Evolutionary conservation across 108 stramenopile genomes (phyloP), one percentile per base, ranked within the genome.

Genomic region (Fistulifera pelliculosa): DNA sequence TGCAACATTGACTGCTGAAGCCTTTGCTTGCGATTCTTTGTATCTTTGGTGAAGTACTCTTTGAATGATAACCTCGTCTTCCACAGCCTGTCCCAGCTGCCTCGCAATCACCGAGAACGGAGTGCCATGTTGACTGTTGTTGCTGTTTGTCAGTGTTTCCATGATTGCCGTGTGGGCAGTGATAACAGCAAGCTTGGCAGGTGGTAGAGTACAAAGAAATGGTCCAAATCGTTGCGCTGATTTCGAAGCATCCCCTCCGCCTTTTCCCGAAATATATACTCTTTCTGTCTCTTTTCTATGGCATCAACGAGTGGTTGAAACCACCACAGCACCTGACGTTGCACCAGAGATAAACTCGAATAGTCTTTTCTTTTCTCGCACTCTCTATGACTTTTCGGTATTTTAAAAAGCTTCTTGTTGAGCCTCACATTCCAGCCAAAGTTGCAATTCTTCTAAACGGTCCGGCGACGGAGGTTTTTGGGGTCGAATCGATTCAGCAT

Each of bases 121-220:
- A 2, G 71, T 61, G 28, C 84, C 83, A 8, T 65, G 61, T 14
- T 52, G 64, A 2, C 69, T 67, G 38, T 55, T 44, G 24, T 41
- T 56, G 35, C 58, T 51, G 12, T 61, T 54, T 15, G 48, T 18
- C 12, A 94, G 56, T 11, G 75, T 47, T 39, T 65, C 50, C 19
- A 70, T 77, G 31, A 90, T 61, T 25, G 83, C 84, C 16, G 77
- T 74, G 58, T 95, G 90, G 24, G 90, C 72, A 1, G 77, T n/a
- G 27, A 98, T 74, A 24, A 95, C 86, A 6, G 96, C 90, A 50
- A 98, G 73, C 56, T 94, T 93, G 41, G 83, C 80, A 14, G 93
- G 72, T 44, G 72, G 80, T 21, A 98, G 54, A 1, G 85, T 66
- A 57, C 91, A 81, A 2, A 98, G 62, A 40, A 82, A 75, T 0